Percentiles rank a stretch among this genome's conserved stretches.
These are phyloP conservation scores for Colletotrichum viniferum DNA, from an alignment of 2,329 filamentous ascomycete genomes.

Conservation along the genomic window DNA sequence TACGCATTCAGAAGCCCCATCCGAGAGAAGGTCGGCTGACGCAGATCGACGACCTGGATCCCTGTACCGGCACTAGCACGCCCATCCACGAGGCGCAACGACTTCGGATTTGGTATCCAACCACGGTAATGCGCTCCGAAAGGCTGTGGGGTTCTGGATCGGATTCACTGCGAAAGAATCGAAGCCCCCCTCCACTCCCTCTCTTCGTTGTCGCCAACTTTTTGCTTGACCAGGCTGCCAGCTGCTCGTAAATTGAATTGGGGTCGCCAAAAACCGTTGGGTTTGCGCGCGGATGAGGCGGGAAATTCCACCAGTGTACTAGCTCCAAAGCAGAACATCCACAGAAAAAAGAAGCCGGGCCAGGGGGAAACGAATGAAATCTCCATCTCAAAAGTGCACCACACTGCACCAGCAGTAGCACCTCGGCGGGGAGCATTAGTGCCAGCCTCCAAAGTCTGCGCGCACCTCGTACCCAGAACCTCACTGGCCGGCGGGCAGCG, in stretches of 20 bases:
- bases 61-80: constrained; percentile 6
- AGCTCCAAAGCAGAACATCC: background rate
- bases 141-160: constrained; percentile 1
- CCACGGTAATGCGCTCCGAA: constrained; percentile 8
- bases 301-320: constrained; percentile 9
- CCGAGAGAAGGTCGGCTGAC: constrained; percentile 13
- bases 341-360: background rate
- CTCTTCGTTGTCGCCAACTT: background rate
- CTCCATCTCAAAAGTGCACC: background rate
- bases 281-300: background rate
- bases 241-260: background rate
- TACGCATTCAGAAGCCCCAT: background rate
- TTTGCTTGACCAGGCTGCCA: background rate
- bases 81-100: background rate
- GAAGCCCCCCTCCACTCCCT: background rate
- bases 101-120: constrained; percentile 14
- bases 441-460: background rate
- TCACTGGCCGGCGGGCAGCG: background rate
- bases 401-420: background rate
- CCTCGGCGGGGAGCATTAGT: background rate
- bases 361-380: background rate
- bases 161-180: background rate
- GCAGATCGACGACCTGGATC: constrained; percentile 11
- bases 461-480: background rate
- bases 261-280: background rate